phyloP scores from a whole-genome alignment of 495 filamentous ascomycete species.

The Oidiodendron maius region DNA sequence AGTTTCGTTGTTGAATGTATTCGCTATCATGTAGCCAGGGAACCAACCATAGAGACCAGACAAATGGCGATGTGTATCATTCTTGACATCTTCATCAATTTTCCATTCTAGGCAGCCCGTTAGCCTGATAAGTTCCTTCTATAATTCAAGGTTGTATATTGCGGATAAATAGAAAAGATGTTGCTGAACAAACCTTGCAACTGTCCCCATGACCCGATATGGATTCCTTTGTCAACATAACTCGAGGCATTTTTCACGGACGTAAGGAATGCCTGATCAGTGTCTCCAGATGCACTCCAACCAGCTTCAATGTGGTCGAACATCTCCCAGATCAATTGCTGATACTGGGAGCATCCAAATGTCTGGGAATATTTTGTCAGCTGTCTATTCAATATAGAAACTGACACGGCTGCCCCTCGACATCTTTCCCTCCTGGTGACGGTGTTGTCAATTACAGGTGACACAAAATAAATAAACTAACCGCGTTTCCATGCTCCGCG shows the following conservation, averaged over 20 bases:
- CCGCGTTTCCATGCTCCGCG: conserved; percentile 44
- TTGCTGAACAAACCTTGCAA: no score
- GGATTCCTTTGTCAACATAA: conserved; percentile 38
- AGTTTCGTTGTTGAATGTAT: conserved; percentile 22
- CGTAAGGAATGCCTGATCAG: conserved; percentile 23
- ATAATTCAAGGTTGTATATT: no score
- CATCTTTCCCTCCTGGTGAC: no score
- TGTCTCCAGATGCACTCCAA: conserved; percentile 14
- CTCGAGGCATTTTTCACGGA: conserved; percentile 24
- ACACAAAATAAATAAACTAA: no score
- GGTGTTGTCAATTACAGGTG: no score
- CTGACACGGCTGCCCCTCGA: no score
- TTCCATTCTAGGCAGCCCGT: no score
- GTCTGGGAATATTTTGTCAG: no score
- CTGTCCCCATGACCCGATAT: conserved; percentile 40
- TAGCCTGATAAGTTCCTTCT: no score
- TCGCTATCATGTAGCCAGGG: conserved; percentile 35
- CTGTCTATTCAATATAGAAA: no score
- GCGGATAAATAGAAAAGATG: no score
- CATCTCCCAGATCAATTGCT: conserved; percentile 42
- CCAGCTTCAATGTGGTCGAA: conserved; percentile 32
- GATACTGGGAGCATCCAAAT: conserved; percentile 44
- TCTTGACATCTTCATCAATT: conserved; percentile 33
- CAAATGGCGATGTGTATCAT: conserved; percentile 47
- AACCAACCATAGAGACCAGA: conserved; percentile 48